phyloP scores from a whole-genome alignment of 1,284 basidiomycete species.

The Salmacisia buchloeana region DNA sequence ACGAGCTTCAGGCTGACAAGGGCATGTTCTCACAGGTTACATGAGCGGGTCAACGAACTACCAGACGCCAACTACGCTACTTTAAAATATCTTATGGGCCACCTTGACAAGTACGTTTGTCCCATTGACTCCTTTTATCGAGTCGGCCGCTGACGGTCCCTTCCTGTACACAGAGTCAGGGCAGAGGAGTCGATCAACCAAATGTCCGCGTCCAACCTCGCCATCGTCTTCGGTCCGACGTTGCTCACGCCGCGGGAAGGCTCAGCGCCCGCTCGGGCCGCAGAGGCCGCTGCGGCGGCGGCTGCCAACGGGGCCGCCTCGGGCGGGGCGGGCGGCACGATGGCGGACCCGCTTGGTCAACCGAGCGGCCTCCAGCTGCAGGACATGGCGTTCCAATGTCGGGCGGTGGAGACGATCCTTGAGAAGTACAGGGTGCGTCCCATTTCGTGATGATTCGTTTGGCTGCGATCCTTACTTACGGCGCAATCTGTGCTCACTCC shows the following conservation, averaged over 20 bases:
- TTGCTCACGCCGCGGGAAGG: conserved; percentile 53
- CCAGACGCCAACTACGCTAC: conserved; percentile 98
- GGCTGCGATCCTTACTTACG: neutral
- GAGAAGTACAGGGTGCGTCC: conserved; percentile 31
- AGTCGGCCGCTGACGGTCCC: too few species aligned
- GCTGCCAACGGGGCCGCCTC: neutral
- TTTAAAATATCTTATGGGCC: conserved; percentile 89
- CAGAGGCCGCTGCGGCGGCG: conserved; percentile 8
- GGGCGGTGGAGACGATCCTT: conserved; percentile 47
- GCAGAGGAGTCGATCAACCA: conserved; percentile 61
- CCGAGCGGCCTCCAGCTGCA: conserved; percentile 29
- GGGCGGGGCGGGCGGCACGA: neutral
- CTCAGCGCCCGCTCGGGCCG: neutral
- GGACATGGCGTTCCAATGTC: conserved; percentile 47
- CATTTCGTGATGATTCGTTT: neutral
- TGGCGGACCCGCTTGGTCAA: neutral
- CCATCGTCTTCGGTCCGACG: conserved; percentile 96
- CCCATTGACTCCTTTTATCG: neutral
- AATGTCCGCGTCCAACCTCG: conserved; percentile 88
- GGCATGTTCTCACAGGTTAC: conserved; percentile 57
- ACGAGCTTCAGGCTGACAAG: too few species aligned
- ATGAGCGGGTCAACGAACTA: conserved; percentile 93
- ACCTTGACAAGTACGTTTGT: conserved; percentile 63
- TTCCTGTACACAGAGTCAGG: conserved; percentile 21
- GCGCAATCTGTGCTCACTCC: neutral